Percentiles rank a stretch among this genome's conserved stretches.
Conservation (phyloP, 1,139 yeast genomes). For the Debaryomycetaceae sp. region DNA sequence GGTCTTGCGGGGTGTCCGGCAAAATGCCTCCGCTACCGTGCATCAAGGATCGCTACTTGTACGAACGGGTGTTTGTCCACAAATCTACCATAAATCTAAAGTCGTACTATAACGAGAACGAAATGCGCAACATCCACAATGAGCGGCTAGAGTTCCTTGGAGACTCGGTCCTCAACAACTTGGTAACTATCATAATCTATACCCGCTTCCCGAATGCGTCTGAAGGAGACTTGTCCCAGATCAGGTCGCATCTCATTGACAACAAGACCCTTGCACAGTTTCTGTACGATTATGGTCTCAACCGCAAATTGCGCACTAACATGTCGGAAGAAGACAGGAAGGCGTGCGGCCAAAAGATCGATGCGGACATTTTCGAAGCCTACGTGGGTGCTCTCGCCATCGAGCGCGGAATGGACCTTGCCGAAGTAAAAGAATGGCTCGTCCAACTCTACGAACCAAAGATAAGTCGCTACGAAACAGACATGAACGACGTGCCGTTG, state of each 20-base stretch:
- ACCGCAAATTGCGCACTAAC: conserved; percentile 42
- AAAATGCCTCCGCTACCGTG: conserved; percentile 54
- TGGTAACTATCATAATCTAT: conserved; percentile 60
- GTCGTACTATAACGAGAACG: conserved; percentile 43
- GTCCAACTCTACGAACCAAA: conserved; percentile 32
- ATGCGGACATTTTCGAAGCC: conserved; percentile 82
- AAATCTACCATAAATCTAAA: conserved; percentile 59
- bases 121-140: conserved; percentile 57
- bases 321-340: conserved; percentile 34
- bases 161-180: conserved; percentile 71
- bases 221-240: conserved; percentile 73
- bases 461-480: conserved; percentile 16
- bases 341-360: conserved; percentile 47
- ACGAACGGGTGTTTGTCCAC: conserved; percentile 71
- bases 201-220: conserved; percentile 55
- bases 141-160: conserved; percentile 92
- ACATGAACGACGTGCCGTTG: conserved; percentile 17
- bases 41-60: conserved; percentile 48
- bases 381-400: conserved; percentile 75
- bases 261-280: conserved; percentile 66
- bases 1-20: conserved; percentile 6
- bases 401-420: conserved; percentile 40
- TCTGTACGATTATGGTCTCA: conserved; percentile 62
- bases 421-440: conserved; percentile 52
- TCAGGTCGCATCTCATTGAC: conserved; percentile 63